Percentiles rank a stretch among this genome's conserved stretches.
Evolutionary conservation across 1,284 basidiomycete genomes (phyloP).

Genomic region (Moniliophthora roreri): DNA sequence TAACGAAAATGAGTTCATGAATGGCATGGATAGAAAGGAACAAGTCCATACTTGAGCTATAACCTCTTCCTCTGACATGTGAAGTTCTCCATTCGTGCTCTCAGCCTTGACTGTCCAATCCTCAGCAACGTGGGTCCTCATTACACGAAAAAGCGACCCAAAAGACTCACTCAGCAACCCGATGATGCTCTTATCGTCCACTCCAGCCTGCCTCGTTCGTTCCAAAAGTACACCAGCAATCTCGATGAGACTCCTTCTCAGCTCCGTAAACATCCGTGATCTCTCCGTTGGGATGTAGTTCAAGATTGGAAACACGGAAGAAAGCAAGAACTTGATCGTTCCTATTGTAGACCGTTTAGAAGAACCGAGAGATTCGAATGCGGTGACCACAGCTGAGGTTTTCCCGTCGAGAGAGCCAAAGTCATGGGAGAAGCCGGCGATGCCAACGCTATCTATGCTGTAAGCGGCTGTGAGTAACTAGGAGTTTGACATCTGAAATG

Average conservation of each 20-base stretch:
- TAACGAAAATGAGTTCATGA: neutral
- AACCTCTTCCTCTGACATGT: slow-evolving; percentile 67
- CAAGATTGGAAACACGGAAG: slow-evolving; percentile 31
- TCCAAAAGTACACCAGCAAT: slow-evolving; percentile 34
- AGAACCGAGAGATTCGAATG: slow-evolving; percentile 34
- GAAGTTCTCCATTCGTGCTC: slow-evolving; percentile 34
- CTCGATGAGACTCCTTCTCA: slow-evolving; percentile 32
- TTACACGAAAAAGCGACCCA: neutral
- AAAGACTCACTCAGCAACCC: slow-evolving; percentile 35
- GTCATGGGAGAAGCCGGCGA: slow-evolving; percentile 43
- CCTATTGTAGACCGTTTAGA: slow-evolving; percentile 15
- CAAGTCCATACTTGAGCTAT: slow-evolving; percentile 41
- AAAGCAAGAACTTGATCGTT: slow-evolving; percentile 25
- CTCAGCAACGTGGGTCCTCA: slow-evolving; percentile 3
- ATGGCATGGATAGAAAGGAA: slow-evolving; percentile 15
- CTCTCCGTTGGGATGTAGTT: slow-evolving; percentile 30
- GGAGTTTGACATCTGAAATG: neutral
- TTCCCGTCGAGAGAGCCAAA: slow-evolving; percentile 44
- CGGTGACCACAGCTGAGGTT: slow-evolving; percentile 32
- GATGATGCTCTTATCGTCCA: slow-evolving; percentile 36
- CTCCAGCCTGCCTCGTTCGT: slow-evolving; percentile 26
- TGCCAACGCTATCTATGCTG: slow-evolving; percentile 44
- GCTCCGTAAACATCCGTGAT: slow-evolving; percentile 22
- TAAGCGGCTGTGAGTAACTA: slow-evolving; percentile 22
- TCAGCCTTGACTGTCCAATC: slow-evolving; percentile 51